These are phyloP conservation scores for Aspergillus haitiensis DNA, from an alignment of 495 filamentous ascomycete genomes.

Conservation along the genomic window DNA sequence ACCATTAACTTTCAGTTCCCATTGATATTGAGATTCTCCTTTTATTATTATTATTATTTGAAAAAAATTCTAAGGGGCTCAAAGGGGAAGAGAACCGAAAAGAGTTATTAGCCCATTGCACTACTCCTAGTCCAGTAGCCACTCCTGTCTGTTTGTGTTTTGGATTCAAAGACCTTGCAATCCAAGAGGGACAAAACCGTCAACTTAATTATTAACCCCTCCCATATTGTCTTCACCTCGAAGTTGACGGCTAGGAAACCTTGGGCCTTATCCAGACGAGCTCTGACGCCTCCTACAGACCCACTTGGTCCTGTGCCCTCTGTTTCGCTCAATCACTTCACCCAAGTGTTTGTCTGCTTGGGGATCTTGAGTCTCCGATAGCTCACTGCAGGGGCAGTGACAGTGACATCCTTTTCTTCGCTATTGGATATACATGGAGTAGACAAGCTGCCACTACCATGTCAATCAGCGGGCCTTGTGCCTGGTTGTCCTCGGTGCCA, in stretches of 20 bases:
- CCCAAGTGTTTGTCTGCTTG: constrained; percentile 8
- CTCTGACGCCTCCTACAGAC: constrained; percentile 37
- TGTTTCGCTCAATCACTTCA: constrained; percentile 14
- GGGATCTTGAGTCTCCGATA: neutral
- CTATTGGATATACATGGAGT: constrained; percentile 23
- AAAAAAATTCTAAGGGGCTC: constrained; percentile 6
- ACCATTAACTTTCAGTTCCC: constrained; percentile 23
- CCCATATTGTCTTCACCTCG: constrained; percentile 8
- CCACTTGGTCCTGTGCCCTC: constrained; percentile 36
- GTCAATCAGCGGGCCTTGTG: constrained; percentile 47
- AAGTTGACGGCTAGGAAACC: constrained; percentile 23
- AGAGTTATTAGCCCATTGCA: constrained; percentile 12
- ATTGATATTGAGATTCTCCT: constrained; percentile 23
- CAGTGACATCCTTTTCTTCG: neutral
- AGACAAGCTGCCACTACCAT: constrained; percentile 33
- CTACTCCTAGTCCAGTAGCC: constrained; percentile 14
- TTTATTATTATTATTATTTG: constrained; percentile 10
- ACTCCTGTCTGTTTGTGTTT: neutral
- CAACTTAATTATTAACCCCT: constrained; percentile 13
- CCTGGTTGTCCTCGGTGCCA: constrained; percentile 43
- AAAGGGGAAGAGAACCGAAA: constrained; percentile 9
- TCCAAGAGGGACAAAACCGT: constrained; percentile 5
- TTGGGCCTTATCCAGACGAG: constrained; percentile 34
- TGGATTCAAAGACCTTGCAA: constrained; percentile 1
- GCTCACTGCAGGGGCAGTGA: neutral